phyloP scores from a whole-genome alignment of 805 yeast genomes.

The Lipomyces mesembrius region DNA sequence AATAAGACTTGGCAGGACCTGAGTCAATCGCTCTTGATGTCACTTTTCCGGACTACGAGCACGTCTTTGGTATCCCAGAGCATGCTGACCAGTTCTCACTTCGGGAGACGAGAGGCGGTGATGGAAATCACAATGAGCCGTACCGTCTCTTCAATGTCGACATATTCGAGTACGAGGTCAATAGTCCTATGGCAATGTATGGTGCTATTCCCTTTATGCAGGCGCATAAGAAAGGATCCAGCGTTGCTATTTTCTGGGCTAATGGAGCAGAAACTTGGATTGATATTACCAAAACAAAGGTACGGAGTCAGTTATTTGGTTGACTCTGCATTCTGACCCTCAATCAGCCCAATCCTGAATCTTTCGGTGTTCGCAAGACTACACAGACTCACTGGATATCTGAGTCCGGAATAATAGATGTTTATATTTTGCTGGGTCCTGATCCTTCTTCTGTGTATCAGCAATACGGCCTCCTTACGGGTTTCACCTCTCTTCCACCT shows the following conservation, averaged over 20 bases:
- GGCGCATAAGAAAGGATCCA: slow-evolving; percentile 60
- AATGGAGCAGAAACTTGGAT: slow-evolving; percentile 92
- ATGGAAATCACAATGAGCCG: slow-evolving; percentile 58
- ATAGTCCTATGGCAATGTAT: slow-evolving; percentile 87
- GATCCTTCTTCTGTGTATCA: slow-evolving; percentile 60
- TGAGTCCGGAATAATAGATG: slow-evolving; percentile 82
- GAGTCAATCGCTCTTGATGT: slow-evolving; percentile 86
- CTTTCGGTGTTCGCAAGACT: slow-evolving; percentile 30
- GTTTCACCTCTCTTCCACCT: slow-evolving; percentile 74
- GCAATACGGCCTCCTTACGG: slow-evolving; percentile 72
- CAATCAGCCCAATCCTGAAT: slow-evolving; percentile 28
- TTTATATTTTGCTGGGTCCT: slow-evolving; percentile 67
- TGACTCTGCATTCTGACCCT: not conserved
- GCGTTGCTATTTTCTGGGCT: slow-evolving; percentile 87
- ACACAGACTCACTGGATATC: slow-evolving; percentile 88
- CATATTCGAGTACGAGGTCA: slow-evolving; percentile 87
- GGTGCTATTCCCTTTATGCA: slow-evolving; percentile 91
- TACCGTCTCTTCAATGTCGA: slow-evolving; percentile 92
- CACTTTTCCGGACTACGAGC: slow-evolving; percentile 59
- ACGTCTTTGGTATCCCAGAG: slow-evolving; percentile 95
- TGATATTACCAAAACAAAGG: slow-evolving; percentile 56
- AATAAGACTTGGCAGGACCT: slow-evolving; percentile 53
- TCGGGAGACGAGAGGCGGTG: slow-evolving; percentile 61
- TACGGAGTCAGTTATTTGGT: not conserved
- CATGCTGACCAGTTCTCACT: slow-evolving; percentile 83